Evolutionary conservation across 176 grass and related monocot species (phyloP), one percentile per base, ranked within the genome.

Genomic region (Melocanna baccifera): DNA sequence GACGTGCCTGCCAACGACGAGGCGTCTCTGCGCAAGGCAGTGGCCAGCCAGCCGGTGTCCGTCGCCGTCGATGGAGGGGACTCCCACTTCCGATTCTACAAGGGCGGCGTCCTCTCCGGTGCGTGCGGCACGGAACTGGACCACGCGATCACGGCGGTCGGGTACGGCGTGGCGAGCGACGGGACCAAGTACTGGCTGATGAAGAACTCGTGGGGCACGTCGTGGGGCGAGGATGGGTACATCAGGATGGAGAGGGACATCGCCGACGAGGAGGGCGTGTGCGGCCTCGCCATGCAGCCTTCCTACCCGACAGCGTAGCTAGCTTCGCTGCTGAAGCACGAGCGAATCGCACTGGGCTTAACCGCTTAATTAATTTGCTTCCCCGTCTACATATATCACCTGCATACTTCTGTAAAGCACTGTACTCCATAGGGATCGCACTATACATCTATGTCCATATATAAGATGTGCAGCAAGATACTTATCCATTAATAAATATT

Each of bases 181-280:
- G 87, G 84, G 4, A 88, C 74, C 18, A 88, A 94, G 9, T 94
- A 78, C 36, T 94, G 89, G 92, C 3, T 86, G 43, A 56, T 86
- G 62, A 90, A 86, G n/a, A 88, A 88, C 59, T 88, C 73, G 6
- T 85, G 83, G 83, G 82, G 72, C 20, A 76, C 82, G 14, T 29
- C 82, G 5, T 85, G 82, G 80, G 86, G 86, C 0, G 86, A 88
- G 48, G 40, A 14, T 2, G 87, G 81, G 3, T 88, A 67, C 10
- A 34, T 88, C 14, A 55, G 81, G 67, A 79, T 88, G 87, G 75
- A 88, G 75, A 88, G 75, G 67, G 87, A 79, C 19, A 8, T 88
- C 47, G 8, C 67, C 18, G 75, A 88, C 9, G 39, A 88, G 48
- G 9, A 32, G 30, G 87, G 81, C 4, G 20, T 88, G 0, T 89